Base-by-base conservation (phyloP, 305 asterid genomes). In the Fraxinus sp. region DNA sequence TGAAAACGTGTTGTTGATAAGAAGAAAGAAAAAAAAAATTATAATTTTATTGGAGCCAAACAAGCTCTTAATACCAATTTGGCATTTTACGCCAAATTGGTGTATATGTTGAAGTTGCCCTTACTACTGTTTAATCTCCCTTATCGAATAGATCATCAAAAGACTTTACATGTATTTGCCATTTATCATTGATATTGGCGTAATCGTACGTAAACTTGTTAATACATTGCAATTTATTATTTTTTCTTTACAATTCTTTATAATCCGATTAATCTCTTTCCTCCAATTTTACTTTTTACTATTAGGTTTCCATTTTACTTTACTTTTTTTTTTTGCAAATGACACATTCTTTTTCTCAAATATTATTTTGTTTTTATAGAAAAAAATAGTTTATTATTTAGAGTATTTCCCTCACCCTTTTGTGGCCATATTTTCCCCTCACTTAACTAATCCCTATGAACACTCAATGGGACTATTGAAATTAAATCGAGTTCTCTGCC, bases 401-500 rank as follows among this genome's bases (percentile, higher is more conserved):
- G 22, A 52, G 62, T 26, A 59, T 70, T 59, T 74, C 77, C 35
- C 72, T 73, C 32, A 7, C 74, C 33, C 26, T 59, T 66, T 43
- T 81, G 57, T 73, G 39, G 74, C 36, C 79, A 59, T 75, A 52
- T 79, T 43, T 43, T 18, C 81, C 24, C 22, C 72, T 28, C 55
- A 18, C 13, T 16, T 43, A 59, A 79, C 86, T 79, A 81, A 84
- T 84, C 84, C 85, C 90, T 80, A 85, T 1, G 71, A 66, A 81
- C 74, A 85, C 85, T 83, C 46, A 82, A 81, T 81, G 89, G 85
- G 83, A 64, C 57, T 11, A 71, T 7, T 37, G 79, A 71, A 82
- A 55, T 79, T 74, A 80, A 75, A 20, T 28, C 39, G 35, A 78
- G 81, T 7, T 55, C 59, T 76, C 6, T 87, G 11, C 85, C 43